A percentile compares a stretch with the other conserved stretches of the same genome.
Conservation (phyloP, 306 rosid species). For the Canavalia ensiformis region DNA sequence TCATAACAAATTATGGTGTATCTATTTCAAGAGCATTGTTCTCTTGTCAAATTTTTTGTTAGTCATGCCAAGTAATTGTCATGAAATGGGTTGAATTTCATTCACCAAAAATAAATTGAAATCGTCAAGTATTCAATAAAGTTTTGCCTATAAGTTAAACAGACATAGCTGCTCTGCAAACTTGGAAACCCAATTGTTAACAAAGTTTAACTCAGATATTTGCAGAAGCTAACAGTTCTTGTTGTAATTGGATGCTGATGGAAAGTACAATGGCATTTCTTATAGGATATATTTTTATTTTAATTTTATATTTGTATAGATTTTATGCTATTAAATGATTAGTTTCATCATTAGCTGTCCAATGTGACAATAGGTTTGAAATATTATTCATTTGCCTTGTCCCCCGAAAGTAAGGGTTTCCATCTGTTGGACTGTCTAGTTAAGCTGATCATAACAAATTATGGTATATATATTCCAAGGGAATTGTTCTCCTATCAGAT, state of each 20-base stretch:
- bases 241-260: constrained; percentile 7
- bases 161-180: neutral
- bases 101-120: neutral
- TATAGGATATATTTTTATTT: neutral
- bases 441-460: constrained; percentile 16
- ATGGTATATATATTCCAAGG: constrained; percentile 16
- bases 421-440: constrained; percentile 18
- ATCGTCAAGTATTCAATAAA: neutral
- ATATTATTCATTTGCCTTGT: neutral
- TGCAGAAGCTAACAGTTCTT: neutral
- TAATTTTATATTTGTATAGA: constrained; percentile 18
- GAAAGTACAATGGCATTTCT: neutral
- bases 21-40: constrained; percentile 26
- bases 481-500: neutral
- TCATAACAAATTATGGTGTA: constrained; percentile 13
- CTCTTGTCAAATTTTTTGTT: neutral
- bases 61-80: neutral
- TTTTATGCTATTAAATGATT: constrained; percentile 1
- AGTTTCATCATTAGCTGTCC: neutral
- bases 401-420: neutral
- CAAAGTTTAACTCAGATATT: constrained; percentile 20
- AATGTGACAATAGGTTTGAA: constrained; percentile 16
- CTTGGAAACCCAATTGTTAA: constrained; percentile 6
- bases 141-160: neutral
- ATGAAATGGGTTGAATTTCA: neutral